Base-by-base conservation (phyloP, 192 early-diverging fungal species). In the Rhizophlyctis rosea region DNA sequence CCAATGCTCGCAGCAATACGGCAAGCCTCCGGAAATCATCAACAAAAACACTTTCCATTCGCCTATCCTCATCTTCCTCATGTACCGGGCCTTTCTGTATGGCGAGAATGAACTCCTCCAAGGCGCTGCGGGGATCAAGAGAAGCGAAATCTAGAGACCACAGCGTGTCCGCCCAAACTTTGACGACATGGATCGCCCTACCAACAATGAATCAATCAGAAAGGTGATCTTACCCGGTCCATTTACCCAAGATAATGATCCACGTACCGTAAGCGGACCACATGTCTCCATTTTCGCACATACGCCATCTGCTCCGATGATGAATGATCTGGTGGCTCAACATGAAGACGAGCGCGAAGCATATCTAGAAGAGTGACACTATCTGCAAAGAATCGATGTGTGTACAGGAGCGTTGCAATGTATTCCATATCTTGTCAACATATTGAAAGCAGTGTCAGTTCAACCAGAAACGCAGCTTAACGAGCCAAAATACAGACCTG, bases 251-350 rank as follows among this genome's bases (percentile, higher is more conserved):
- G n/a, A n/a, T n/a, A n/a, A n/a, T n/a, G n/a, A n/a, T n/a, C n/a
- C n/a, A n/a, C n/a, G n/a, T n/a, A 67, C 62, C 68, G 7, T 4
- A 70, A 33, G 30, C 56, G 44, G 24, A 70, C 53, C 11, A 70
- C 47, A 18, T 61, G 58, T 3, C 49, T 34, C 68, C 68, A 70
- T 23, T 44, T 28, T 14, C 35, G 21, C 4, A 59, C 27, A 4
- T 34, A 11, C 23, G 31, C 53, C 9, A 21, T 32, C 44, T 7
- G 13, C 25, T 61, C 30, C 11, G 18, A 11, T 25, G n/a, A 25
- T 2, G 59, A 13, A 51, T 30, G 13, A 24, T n/a, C 4, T 24
- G 34, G 52, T 5, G 55, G 5, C 21, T 66, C 9, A 1, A 65
- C 62, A 51, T 70, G 25, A 28, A 70, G 24, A 11, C 68, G 34